Base-by-base conservation (phyloP, 2,329 filamentous ascomycete genomes). In the Raffaelea deltoideospora region DNA sequence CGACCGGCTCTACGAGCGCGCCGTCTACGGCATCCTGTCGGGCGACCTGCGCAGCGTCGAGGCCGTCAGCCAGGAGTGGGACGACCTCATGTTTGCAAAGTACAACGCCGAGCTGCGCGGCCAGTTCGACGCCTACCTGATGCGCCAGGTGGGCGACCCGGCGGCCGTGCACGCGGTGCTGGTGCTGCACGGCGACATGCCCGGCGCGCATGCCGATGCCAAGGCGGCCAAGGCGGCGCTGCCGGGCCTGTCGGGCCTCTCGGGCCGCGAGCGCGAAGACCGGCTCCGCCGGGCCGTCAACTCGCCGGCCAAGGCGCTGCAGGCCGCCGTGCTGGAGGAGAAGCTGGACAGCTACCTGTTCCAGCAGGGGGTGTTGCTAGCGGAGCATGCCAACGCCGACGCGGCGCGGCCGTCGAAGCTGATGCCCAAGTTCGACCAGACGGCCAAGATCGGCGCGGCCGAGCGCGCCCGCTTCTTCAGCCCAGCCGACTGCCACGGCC, bases 21-120 rank as follows among this genome's bases (percentile, higher is more conserved):
- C 88, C 15, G 85, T 94, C 0, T 95, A 94, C 52, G 88, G 85
- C 21, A 60, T 95, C 11, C 66, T 98, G n/a, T 79, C 81, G 30
- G 90, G 90, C 34, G 85, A 95, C 50, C 69, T 86, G 34, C 61
- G 71, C 27, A 82, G 79, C 35, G 83, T 92, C 10, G 72, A 76
- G 48, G 60, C 65, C 11, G 67, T 76, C 35, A 55, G 60, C 15
- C 58, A 62, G 24, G 76, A 73, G 2, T 60, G 59, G 23, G 57
- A 61, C 23, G 76, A 49, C 39, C 32, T 41, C 26, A 38, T 37
- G 9, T 49, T 49, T 41, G 47, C 47, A 9, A 39, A 41, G 35
- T 48, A 46, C 42, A 49, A 49, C 20, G 42, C 45, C 13, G 46
- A 47, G 31, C 45, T 49, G 24, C 44, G 47, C 9, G 40, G 41